A percentile compares a stretch with the other conserved stretches of the same genome.
These are phyloP conservation scores for Xylariaceae sp. DNA, from an alignment of 2,329 filamentous ascomycete species.

Conservation along the genomic window DNA sequence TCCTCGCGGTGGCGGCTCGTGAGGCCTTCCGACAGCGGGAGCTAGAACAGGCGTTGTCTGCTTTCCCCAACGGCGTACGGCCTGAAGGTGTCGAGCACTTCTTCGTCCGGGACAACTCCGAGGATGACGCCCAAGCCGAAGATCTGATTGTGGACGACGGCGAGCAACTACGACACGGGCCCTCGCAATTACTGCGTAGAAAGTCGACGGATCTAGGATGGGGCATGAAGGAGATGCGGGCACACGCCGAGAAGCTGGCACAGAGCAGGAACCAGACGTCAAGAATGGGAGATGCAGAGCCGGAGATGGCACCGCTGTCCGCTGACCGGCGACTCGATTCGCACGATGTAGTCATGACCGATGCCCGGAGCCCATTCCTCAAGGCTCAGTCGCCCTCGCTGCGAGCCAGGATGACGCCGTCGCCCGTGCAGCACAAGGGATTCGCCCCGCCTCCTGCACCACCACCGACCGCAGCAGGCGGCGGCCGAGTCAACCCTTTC, in stretches of 20 bases:
- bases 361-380: slow-evolving; percentile 19
- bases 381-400: slow-evolving; percentile 20
- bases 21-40: slow-evolving; percentile 72
- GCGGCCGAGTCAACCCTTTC: slow-evolving; percentile 36
- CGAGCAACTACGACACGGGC: slow-evolving; percentile 32
- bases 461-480: slow-evolving; percentile 32
- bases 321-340: slow-evolving; percentile 21
- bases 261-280: slow-evolving; percentile 37
- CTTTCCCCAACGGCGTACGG: slow-evolving; percentile 67
- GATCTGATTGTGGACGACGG: slow-evolving; percentile 32
- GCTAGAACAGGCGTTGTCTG: slow-evolving; percentile 70
- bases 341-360: slow-evolving; percentile 19
- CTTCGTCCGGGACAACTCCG: slow-evolving; percentile 60
- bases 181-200: slow-evolving; percentile 40
- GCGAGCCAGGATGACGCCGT: slow-evolving; percentile 10
- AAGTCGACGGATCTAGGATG: slow-evolving; percentile 64
- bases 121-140: slow-evolving; percentile 43
- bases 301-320: slow-evolving; percentile 25
- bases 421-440: slow-evolving; percentile 15
- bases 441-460: slow-evolving; percentile 4
- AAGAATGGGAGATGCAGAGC: slow-evolving; percentile 13
- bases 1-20: slow-evolving; percentile 74
- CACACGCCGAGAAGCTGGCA: slow-evolving; percentile 65
- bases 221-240: slow-evolving; percentile 78
- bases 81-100: slow-evolving; percentile 71